phyloP scores from a whole-genome alignment of 305 asterid genomes.

The Rubia peregrina region DNA sequence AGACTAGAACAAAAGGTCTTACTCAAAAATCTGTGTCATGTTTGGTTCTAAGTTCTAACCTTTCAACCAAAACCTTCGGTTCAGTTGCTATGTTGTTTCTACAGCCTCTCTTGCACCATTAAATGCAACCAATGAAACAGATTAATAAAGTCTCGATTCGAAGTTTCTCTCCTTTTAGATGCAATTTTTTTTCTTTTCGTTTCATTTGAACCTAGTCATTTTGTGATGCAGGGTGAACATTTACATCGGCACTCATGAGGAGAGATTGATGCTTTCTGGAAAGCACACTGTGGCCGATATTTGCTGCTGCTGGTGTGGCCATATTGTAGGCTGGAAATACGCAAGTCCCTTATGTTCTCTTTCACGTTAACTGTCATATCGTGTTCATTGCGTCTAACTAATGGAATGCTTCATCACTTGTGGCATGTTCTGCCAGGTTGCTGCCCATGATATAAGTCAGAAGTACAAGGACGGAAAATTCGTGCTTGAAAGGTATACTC shows the following conservation, averaged over 20 bases:
- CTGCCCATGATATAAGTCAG: slow-evolving; percentile 57
- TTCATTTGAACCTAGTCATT: neutral
- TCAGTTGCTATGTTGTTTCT: neutral
- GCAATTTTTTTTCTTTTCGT: neutral
- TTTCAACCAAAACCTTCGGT: neutral
- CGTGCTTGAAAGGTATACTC: slow-evolving; percentile 63
- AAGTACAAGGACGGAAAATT: slow-evolving; percentile 75
- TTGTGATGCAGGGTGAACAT: slow-evolving; percentile 43
- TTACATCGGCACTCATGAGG: slow-evolving; percentile 57
- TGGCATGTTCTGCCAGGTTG: slow-evolving; percentile 33
- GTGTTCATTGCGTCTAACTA: neutral
- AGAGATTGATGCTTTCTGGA: slow-evolving; percentile 73
- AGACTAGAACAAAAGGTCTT: neutral
- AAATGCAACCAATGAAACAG: neutral
- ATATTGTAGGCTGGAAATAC: slow-evolving; percentile 82
- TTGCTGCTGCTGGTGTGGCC: slow-evolving; percentile 73
- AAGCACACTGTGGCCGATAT: slow-evolving; percentile 69
- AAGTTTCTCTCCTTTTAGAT: neutral
- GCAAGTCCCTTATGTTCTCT: slow-evolving; percentile 27
- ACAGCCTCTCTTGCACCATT: neutral
- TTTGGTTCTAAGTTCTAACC: neutral
- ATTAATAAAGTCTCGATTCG: neutral
- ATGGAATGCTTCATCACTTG: neutral
- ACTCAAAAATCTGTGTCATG: neutral
- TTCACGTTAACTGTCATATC: neutral